Evolutionary conservation across 1,139 yeast species (phyloP).

Genomic region (Magnusiomyces tetraspermus): DNA sequence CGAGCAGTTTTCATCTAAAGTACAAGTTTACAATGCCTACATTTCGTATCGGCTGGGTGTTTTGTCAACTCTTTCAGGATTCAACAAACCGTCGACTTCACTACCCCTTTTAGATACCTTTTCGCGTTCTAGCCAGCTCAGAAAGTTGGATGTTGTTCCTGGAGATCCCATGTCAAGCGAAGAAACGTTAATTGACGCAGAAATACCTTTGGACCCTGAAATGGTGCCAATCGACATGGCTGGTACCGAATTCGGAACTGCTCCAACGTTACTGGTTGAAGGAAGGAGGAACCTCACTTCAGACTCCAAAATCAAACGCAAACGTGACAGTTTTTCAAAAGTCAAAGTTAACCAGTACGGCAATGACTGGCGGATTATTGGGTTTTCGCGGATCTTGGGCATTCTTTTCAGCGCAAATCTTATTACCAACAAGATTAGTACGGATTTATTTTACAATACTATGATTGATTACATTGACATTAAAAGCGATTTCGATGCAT

Average conservation of each 20-base stretch:
- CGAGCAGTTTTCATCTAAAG: slow-evolving; percentile 22
- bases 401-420: slow-evolving; percentile 49
- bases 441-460: slow-evolving; percentile 62
- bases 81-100: background rate
- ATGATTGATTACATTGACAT: slow-evolving; percentile 73
- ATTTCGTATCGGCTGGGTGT: slow-evolving; percentile 30
- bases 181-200: background rate
- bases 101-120: background rate
- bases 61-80: background rate
- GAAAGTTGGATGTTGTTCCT: background rate
- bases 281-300: background rate
- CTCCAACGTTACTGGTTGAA: background rate
- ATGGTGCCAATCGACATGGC: background rate
- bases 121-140: background rate
- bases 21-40: slow-evolving; percentile 33
- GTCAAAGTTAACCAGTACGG: slow-evolving; percentile 55
- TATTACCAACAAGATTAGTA: slow-evolving; percentile 35
- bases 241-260: background rate
- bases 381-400: slow-evolving; percentile 53
- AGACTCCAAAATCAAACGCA: background rate
- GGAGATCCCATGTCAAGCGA: background rate
- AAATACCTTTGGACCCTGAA: background rate
- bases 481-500: slow-evolving; percentile 68
- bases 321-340: slow-evolving; percentile 25
- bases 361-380: slow-evolving; percentile 68